These are phyloP conservation scores for Mortierella sp. DNA, from an alignment of 371 early-diverging fungal genomes.

Conservation along the genomic window DNA sequence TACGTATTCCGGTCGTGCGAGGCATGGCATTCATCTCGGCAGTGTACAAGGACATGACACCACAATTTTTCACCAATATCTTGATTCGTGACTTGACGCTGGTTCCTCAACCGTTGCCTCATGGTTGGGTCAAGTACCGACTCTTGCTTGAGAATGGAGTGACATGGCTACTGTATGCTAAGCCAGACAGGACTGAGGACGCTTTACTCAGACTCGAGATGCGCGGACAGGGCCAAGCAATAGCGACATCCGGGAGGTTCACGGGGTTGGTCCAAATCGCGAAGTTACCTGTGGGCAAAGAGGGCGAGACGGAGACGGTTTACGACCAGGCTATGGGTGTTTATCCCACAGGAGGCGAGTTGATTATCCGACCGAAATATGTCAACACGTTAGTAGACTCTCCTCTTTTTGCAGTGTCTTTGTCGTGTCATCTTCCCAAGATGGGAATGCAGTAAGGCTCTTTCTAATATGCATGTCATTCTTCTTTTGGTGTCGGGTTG, in stretches of 20 bases:
- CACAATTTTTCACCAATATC: constrained; percentile 60
- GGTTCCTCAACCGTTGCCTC: background rate
- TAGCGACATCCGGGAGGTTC: constrained; percentile 48
- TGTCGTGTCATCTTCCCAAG: background rate
- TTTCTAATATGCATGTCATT: background rate
- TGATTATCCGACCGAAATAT: constrained; percentile 33
- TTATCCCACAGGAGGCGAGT: constrained; percentile 65
- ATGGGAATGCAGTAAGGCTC: background rate
- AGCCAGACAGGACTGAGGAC: background rate
- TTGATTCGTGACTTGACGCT: constrained; percentile 31
- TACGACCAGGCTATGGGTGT: constrained; percentile 62
- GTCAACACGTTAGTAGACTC: constrained; percentile 20
- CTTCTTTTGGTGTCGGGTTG: background rate
- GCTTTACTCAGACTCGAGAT: constrained; percentile 18
- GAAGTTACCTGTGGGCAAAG: constrained; percentile 59
- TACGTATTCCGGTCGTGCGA: constrained; percentile 62
- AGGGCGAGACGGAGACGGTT: constrained; percentile 46
- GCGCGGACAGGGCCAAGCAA: constrained; percentile 36
- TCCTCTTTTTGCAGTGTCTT: background rate
- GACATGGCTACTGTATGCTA: constrained; percentile 49
- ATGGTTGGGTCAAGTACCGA: constrained; percentile 49
- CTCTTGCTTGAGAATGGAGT: constrained; percentile 46
- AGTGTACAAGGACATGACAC: constrained; percentile 63
- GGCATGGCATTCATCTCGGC: constrained; percentile 70
- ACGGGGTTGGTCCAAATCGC: constrained; percentile 67